Base-by-base conservation (phyloP, 768 basidiomycete genomes). In the Phlebiopsis flavidoalba region DNA sequence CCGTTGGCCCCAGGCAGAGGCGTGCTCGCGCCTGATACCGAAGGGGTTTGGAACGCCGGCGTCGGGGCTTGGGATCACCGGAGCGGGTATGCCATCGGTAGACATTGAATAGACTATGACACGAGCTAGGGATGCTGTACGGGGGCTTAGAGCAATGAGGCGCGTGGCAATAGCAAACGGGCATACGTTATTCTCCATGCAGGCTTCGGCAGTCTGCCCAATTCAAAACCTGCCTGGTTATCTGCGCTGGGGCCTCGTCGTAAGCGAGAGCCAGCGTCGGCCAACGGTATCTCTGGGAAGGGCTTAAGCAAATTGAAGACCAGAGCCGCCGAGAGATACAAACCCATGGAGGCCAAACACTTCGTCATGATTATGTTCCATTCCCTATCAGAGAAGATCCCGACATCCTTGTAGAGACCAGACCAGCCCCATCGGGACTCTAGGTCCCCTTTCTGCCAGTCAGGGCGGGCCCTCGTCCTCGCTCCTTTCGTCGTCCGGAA, bases 71-170 rank as follows among this genome's bases (percentile, higher is more conserved):
- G 83, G 0, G 92, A 92, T 0, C 78, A n/a, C 70, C 0, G 84
- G 81, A 3, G 79, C 74, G 43, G 86, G 77, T 21, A 77, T 62
- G 11, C 85, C 80, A 67, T 91, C 89, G 3, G 79, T 78, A 0
- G 86, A 79, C 87, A 97, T 95, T 4, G 91, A 94, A 72, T 93
- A 94, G 3, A 95, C 88, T 60, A 96, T 88, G 59, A 95, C 87
- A 40, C 84, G 82, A 11, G 94, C 92, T 54, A 96, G 75, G 11
- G 91, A 92, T 51, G 84, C 90, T 91, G 64, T 8, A 58, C 40
- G 57, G 45, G 8, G 1, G n/a, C 35, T 26, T 37, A 15, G 35
- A 3, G 60, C 60, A 63, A 47, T 52, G 60, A 52, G 22, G 60
- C 65, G 61, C 22, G 8, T 35, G 14, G 22, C 57, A 21, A 26